These are phyloP conservation scores for Endocarpon pusillum DNA, from an alignment of 495 filamentous ascomycete species.

Conservation along the genomic window DNA sequence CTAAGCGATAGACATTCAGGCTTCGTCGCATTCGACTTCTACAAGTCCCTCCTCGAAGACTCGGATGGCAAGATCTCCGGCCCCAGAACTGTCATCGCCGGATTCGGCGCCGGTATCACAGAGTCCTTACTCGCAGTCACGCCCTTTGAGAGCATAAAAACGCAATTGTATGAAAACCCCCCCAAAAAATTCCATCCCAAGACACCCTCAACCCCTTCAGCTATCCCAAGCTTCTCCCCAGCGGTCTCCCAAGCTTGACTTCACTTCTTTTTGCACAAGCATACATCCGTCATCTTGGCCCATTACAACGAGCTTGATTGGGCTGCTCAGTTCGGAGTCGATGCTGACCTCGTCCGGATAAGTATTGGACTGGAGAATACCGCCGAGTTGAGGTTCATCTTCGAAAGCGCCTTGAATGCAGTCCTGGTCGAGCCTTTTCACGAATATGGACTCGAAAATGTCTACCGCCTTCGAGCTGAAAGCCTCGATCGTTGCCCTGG, in stretches of 20 bases:
- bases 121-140: conserved; percentile 90
- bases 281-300: no score
- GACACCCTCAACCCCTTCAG: not conserved
- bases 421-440: no score
- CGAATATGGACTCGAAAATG: conserved; percentile 70
- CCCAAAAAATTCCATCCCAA: not conserved
- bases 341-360: conserved; percentile 60
- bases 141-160: conserved; percentile 96
- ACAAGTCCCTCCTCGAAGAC: conserved; percentile 69
- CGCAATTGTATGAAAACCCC: conserved; percentile 46
- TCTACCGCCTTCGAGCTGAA: conserved; percentile 58
- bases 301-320: conserved; percentile 88
- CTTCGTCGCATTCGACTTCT: conserved; percentile 91
- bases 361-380: conserved; percentile 91
- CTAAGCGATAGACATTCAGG: conserved; percentile 28
- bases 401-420: no score
- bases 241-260: no score
- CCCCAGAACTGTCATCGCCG: conserved; percentile 77
- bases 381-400: no score
- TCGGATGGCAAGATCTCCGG: conserved; percentile 78
- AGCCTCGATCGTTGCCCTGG: conserved; percentile 47
- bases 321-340: conserved; percentile 63
- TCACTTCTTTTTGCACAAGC: no score
- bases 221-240: conserved; percentile 1
- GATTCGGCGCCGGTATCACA: conserved; percentile 86